Evolutionary conservation across 306 rosid species (phyloP).

Genomic region (Leucaena leucocephala): DNA sequence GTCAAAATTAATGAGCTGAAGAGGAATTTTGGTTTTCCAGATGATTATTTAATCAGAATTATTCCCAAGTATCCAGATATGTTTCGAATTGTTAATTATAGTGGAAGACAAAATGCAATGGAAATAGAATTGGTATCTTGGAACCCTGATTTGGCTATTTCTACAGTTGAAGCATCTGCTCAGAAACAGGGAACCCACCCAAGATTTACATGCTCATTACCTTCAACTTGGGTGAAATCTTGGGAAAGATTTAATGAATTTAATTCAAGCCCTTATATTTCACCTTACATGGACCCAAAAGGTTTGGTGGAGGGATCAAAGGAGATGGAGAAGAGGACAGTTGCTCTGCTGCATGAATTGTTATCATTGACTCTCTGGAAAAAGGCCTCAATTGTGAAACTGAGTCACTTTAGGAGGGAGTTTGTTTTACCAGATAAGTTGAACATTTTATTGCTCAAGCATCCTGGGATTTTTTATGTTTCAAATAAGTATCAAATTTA

Average conservation of each 20-base stretch:
- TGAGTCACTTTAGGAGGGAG: slow-evolving; percentile 78
- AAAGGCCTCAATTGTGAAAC: slow-evolving; percentile 74
- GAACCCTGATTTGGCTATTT: slow-evolving; percentile 70
- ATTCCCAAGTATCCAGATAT: slow-evolving; percentile 54
- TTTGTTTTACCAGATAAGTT: slow-evolving; percentile 66
- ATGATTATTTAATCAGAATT: slow-evolving; percentile 70
- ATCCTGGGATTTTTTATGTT: slow-evolving; percentile 79
- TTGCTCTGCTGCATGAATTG: slow-evolving; percentile 81
- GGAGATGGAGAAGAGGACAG: slow-evolving; percentile 84
- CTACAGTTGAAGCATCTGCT: slow-evolving; percentile 60
- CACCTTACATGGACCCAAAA: slow-evolving; percentile 59
- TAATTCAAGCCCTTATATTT: slow-evolving; percentile 62
- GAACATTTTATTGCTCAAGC: slow-evolving; percentile 74
- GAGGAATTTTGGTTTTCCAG: slow-evolving; percentile 75
- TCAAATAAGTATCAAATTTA: slow-evolving; percentile 81
- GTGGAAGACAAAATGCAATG: slow-evolving; percentile 70
- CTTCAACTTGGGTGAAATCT: slow-evolving; percentile 79
- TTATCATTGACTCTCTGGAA: slow-evolving; percentile 84
- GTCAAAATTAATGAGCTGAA: slow-evolving; percentile 68
- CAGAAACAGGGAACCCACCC: slow-evolving; percentile 46
- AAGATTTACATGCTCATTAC: slow-evolving; percentile 63
- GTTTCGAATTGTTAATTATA: slow-evolving; percentile 65
- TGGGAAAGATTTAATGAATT: slow-evolving; percentile 72
- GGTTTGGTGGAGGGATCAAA: slow-evolving; percentile 56
- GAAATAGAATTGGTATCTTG: slow-evolving; percentile 73